Evolutionary conservation across 169 alveolate species (phyloP).

Genomic region (Miamiensis avidus): DNA sequence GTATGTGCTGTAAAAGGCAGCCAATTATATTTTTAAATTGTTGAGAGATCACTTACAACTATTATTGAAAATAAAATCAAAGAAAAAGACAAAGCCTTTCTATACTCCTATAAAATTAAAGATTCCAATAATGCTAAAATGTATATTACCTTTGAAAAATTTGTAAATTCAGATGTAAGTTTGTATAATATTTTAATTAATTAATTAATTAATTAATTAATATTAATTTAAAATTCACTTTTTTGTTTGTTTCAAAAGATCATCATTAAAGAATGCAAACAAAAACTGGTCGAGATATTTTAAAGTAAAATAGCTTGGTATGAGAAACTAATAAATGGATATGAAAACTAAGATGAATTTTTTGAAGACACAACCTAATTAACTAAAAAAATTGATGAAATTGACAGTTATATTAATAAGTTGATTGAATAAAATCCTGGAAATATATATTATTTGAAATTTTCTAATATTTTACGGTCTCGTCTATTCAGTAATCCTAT

Average conservation of each 20-base stretch:
- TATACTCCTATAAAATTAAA: not conserved
- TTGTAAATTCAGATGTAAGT: not conserved
- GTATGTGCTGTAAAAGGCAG: no score
- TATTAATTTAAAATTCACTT: no score
- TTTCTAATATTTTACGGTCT: not conserved
- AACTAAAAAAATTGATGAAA: not conserved
- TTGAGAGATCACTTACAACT: not conserved
- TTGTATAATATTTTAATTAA: no score
- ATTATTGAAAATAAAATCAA: not conserved
- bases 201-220: no score
- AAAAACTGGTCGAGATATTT: not conserved
- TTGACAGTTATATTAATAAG: no score
- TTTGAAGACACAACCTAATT: not conserved
- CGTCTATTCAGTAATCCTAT: not conserved
- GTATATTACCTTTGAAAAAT: not conserved
- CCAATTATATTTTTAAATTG: no score
- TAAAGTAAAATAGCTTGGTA: not conserved
- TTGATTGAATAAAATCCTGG: not conserved
- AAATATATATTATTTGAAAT: no score
- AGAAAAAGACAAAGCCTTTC: not conserved
- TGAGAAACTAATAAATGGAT: not conserved
- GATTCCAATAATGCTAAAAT: not conserved
- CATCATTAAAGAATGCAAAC: no score
- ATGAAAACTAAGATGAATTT: not conserved
- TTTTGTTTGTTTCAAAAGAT: no score